A percentile compares a stretch with the other conserved stretches of the same genome.
phyloP scores from a whole-genome alignment of 768 basidiomycete species.

The Daedaleopsis nitida region DNA sequence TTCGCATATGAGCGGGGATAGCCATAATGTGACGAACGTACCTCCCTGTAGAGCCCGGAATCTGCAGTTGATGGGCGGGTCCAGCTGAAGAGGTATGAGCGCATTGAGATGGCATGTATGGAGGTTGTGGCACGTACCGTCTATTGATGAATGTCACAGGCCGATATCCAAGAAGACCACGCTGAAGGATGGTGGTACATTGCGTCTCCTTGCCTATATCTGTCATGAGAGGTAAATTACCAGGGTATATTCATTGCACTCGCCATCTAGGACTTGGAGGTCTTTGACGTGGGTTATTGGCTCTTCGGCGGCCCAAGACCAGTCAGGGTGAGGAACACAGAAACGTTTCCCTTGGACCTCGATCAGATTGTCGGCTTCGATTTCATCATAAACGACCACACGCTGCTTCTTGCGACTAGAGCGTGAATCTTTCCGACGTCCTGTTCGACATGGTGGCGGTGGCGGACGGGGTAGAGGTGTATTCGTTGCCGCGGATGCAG shows the following conservation, averaged over 20 bases:
- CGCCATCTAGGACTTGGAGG: not conserved
- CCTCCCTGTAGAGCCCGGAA: not conserved
- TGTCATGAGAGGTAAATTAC: not conserved
- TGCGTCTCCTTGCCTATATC: not conserved
- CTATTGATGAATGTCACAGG: constrained; percentile 17
- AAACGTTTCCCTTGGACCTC: not conserved
- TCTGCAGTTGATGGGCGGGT: not conserved
- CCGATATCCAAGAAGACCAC: constrained; percentile 6
- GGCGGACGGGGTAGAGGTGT: no score
- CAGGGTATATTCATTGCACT: not conserved
- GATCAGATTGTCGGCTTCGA: not conserved
- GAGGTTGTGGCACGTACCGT: constrained; percentile 8
- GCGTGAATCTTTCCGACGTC: no score
- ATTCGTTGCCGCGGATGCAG: no score
- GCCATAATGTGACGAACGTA: not conserved
- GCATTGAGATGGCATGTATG: not conserved
- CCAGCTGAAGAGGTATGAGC: constrained; percentile 15
- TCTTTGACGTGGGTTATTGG: not conserved
- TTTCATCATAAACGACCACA: no score
- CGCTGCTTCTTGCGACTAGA: no score
- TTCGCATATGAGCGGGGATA: not conserved
- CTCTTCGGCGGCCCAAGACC: not conserved
- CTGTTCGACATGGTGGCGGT: no score
- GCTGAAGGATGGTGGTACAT: constrained; percentile 9
- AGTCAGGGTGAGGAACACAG: not conserved